These are phyloP conservation scores for Apiotrichum laibachii DNA, from an alignment of 1,284 basidiomycete species.

Conservation along the genomic window DNA sequence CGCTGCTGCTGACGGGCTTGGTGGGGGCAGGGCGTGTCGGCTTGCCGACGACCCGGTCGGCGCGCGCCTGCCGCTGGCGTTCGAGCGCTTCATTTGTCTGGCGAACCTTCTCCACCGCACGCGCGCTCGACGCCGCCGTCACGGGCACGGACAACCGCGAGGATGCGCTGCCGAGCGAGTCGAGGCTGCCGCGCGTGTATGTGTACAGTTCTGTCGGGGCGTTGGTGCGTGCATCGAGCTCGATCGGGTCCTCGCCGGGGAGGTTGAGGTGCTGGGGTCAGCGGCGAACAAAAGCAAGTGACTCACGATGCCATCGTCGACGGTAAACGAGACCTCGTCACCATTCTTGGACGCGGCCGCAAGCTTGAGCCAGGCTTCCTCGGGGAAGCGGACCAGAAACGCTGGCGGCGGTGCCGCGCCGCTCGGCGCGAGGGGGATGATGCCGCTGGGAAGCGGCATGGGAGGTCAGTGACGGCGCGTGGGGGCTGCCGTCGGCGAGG, in stretches of 20 bases:
- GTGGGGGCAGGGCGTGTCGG: neutral
- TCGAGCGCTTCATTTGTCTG: slow-evolving; percentile 32
- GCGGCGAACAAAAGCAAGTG: neutral
- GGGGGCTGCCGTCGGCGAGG: neutral
- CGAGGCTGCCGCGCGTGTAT: slow-evolving; percentile 17
- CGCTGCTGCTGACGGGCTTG: neutral
- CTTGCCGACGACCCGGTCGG: slow-evolving; percentile 28
- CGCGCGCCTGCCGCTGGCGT: slow-evolving; percentile 28
- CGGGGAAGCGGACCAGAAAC: slow-evolving; percentile 39
- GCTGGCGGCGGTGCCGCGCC: slow-evolving; percentile 21
- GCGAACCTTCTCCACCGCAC: slow-evolving; percentile 35
- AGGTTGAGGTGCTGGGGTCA: slow-evolving; percentile 31
- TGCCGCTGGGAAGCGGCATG: slow-evolving; percentile 30
- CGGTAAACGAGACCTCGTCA: slow-evolving; percentile 21
- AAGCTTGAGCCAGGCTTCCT: slow-evolving; percentile 35
- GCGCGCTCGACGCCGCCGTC: slow-evolving; percentile 18
- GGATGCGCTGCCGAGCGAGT: slow-evolving; percentile 37
- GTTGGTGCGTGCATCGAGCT: slow-evolving; percentile 27
- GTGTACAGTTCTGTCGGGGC: slow-evolving; percentile 33
- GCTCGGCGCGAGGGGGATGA: slow-evolving; percentile 21
- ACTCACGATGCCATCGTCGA: slow-evolving; percentile 35
- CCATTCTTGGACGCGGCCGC: slow-evolving; percentile 17
- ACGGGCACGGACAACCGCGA: slow-evolving; percentile 37
- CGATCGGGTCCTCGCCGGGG: slow-evolving; percentile 26
- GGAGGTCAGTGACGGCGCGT: too few relatives aligned